These are phyloP conservation scores for Phoma sp. DNA, from an alignment of 2,329 filamentous ascomycete genomes.

Conservation along the genomic window DNA sequence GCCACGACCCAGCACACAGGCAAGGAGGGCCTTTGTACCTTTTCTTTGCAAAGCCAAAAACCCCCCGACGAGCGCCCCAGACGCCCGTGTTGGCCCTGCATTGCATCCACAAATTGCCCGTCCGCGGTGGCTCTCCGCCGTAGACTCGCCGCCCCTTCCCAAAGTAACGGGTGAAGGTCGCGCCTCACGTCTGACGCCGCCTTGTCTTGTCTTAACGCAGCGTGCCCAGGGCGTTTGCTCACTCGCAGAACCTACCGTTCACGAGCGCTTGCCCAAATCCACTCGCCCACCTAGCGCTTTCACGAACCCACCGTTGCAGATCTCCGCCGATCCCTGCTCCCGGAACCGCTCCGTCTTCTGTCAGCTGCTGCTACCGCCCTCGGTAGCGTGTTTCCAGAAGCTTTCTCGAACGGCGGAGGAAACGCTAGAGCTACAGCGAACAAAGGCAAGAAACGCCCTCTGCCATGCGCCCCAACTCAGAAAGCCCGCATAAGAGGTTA, in stretches of 20 bases:
- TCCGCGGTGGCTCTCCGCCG: background rate
- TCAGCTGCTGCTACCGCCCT: no score
- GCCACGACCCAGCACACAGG: no score
- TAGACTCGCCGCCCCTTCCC: constrained; percentile 14
- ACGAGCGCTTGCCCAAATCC: background rate
- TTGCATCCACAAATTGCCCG: constrained; percentile 5
- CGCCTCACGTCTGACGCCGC: background rate
- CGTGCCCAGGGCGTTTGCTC: background rate
- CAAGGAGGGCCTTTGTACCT: constrained; percentile 8
- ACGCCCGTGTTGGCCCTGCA: background rate
- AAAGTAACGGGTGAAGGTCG: background rate
- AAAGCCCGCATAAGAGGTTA: background rate
- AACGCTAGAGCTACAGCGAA: constrained; percentile 7
- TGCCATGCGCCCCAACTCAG: background rate
- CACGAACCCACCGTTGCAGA: constrained; percentile 8
- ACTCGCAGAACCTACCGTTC: constrained; percentile 18
- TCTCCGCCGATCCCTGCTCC: constrained; percentile 7
- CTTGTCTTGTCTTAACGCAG: no score
- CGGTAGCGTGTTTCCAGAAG: constrained; percentile 13
- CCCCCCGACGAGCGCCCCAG: background rate
- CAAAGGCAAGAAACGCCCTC: background rate
- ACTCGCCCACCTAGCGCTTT: constrained; percentile 4
- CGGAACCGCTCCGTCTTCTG: constrained; percentile 4
- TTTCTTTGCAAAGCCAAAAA: background rate
- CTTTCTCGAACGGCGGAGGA: constrained; percentile 11